These are phyloP conservation scores for Suhomyces ambrosiae DNA, from an alignment of 1,139 yeast genomes.

Conservation along the genomic window DNA sequence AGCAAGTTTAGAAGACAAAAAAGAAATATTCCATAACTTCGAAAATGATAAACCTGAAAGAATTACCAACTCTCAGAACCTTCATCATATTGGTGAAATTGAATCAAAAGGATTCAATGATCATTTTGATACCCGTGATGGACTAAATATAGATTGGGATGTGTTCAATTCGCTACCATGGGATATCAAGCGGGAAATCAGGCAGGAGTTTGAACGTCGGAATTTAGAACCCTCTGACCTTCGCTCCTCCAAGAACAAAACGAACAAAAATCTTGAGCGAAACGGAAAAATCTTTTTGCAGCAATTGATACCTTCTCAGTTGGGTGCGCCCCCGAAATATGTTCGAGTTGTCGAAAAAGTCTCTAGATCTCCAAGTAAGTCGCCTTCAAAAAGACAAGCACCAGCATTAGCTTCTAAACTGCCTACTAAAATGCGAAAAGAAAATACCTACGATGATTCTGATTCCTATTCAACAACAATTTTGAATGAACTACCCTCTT, in stretches of 20 bases:
- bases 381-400: constrained; percentile 16
- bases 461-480: constrained; percentile 42
- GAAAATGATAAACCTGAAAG: background rate
- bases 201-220: constrained; percentile 43
- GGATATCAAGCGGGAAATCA: constrained; percentile 53
- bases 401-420: constrained; percentile 8
- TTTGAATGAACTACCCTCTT: constrained; percentile 50
- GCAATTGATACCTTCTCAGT: constrained; percentile 41
- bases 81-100: too few relatives aligned
- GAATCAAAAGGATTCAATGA: too few relatives aligned
- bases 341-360: constrained; percentile 43
- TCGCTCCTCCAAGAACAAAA: constrained; percentile 18
- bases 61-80: background rate
- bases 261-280: constrained; percentile 12
- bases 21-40: background rate
- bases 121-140: background rate
- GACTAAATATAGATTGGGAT: constrained; percentile 50
- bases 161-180: constrained; percentile 56
- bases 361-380: constrained; percentile 21
- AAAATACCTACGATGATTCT: constrained; percentile 20
- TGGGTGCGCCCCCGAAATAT: constrained; percentile 34
- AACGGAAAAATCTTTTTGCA: constrained; percentile 36
- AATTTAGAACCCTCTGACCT: constrained; percentile 21
- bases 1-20: background rate
- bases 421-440: constrained; percentile 15